phyloP scores from a whole-genome alignment of 306 rosid genomes.

The Pterocarpus macrocarpus region DNA sequence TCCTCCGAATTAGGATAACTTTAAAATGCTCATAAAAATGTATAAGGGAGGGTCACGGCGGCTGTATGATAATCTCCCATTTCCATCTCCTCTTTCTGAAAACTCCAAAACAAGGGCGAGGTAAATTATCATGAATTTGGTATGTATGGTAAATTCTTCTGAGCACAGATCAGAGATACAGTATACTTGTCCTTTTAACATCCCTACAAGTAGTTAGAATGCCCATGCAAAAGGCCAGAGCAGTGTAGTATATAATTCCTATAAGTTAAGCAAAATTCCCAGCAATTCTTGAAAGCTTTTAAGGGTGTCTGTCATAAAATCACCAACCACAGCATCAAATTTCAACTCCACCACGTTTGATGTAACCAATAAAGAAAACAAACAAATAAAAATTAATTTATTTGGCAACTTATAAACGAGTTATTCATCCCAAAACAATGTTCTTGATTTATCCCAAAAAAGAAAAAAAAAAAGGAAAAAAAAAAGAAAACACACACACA shows the following conservation, averaged over 20 bases:
- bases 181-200: not conserved
- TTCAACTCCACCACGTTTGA: slow-evolving; percentile 25
- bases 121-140: not conserved
- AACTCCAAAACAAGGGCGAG: not conserved
- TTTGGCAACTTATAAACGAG: not conserved
- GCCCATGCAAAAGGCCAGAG: not conserved
- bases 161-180: not conserved
- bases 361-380: not conserved
- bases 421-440: not conserved
- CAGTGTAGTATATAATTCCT: not conserved
- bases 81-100: not conserved
- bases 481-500: too few relatives aligned
- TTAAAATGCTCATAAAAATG: slow-evolving; percentile 23
- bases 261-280: slow-evolving; percentile 17
- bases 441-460: not conserved
- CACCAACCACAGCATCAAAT: slow-evolving; percentile 16
- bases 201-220: not conserved
- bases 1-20: slow-evolving; percentile 4
- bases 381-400: not conserved
- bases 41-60: not conserved
- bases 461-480: too few relatives aligned
- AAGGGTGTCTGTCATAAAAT: slow-evolving; percentile 4
- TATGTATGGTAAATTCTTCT: not conserved
- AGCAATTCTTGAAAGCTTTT: slow-evolving; percentile 17
- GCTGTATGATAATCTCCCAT: slow-evolving; percentile 21